phyloP scores from a whole-genome alignment of 148 eudicot species.

The Rhododendron griersonianum region DNA sequence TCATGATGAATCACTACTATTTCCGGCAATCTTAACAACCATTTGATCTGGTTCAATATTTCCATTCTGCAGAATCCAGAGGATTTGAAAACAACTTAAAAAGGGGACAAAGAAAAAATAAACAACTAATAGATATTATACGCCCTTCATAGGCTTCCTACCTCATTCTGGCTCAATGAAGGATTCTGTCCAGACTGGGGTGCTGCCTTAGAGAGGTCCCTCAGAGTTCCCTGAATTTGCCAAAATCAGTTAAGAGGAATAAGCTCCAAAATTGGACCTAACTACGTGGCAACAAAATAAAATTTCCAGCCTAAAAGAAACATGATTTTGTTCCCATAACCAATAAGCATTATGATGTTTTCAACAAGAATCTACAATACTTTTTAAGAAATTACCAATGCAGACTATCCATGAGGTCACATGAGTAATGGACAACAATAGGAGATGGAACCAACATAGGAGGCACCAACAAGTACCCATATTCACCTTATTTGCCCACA shows the following conservation, averaged over 20 bases:
- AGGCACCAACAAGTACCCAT: neutral
- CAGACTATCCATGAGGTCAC: neutral
- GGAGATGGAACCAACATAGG: constrained; percentile 1
- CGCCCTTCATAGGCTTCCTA: constrained; percentile 22
- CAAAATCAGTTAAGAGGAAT: neutral
- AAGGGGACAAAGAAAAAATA: neutral
- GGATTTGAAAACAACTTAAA: neutral
- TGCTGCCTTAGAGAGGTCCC: constrained; percentile 61
- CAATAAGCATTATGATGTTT: neutral
- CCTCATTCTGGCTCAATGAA: constrained; percentile 34
- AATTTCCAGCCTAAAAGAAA: neutral
- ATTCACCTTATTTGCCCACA: constrained; percentile 88
- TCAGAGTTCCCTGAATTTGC: constrained; percentile 54
- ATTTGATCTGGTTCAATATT: constrained; percentile 41
- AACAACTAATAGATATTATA: neutral
- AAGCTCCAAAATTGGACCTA: neutral
- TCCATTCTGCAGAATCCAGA: constrained; percentile 32
- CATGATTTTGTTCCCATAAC: neutral
- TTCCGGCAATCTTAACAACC: constrained; percentile 31
- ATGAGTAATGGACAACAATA: neutral
- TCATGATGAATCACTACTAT: constrained; percentile 42
- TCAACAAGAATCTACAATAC: neutral
- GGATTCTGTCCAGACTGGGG: constrained; percentile 30
- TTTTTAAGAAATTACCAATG: neutral
- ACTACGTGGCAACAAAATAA: neutral